Base-by-base conservation (phyloP, 768 basidiomycete species). In the Chalciporus piperatus region DNA sequence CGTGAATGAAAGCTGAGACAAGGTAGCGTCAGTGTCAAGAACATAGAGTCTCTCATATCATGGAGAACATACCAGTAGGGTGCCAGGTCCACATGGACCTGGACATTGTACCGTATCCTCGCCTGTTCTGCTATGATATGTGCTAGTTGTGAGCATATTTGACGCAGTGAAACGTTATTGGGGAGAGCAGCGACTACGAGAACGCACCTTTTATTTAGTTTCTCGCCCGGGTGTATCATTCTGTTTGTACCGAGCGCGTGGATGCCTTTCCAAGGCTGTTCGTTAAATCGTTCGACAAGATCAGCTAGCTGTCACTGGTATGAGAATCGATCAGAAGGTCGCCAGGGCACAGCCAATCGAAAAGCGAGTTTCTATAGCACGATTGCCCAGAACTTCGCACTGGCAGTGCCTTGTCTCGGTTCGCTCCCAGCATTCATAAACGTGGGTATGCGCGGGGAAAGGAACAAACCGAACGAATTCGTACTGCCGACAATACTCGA, bases 161-260 rank as follows among this genome's bases (percentile, higher is more conserved):
- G 16, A 37, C 30, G 30, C 6, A 32, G 11, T 4, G 32, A 32
- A 11, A n/a, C 4, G 14, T 37, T 16, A 6, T 37, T 37, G 2
- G 8, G 14, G 10, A n/a, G 23, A 41, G 14, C 4, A 27, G 39
- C 4, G 8, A 9, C 11, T 30, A 17, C 22, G 6, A 17, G 16
- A 12, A 22, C 8, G 19, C 16, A 3, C 22, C 14, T 42, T 51
- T 47, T 57, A 57, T 57, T 37, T 37, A 13, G 35, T n/a, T 3
- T 10, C n/a, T n/a, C n/a, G n/a, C n/a, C n/a, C n/a, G n/a, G 33
- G 12, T 33, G 33, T 33, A 33, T 33, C 33, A 33, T 33, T 16
- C 2, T 30, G 28, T 30, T 33, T 33, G 33, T 33, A 33, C 33
- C 28, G 28, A 30, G 22, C 22, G 22, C 22, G 22, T 22, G 22